These are phyloP conservation scores for Sequoia sempervirens DNA, from an alignment of 75 land plant species.

Conservation along the genomic window DNA sequence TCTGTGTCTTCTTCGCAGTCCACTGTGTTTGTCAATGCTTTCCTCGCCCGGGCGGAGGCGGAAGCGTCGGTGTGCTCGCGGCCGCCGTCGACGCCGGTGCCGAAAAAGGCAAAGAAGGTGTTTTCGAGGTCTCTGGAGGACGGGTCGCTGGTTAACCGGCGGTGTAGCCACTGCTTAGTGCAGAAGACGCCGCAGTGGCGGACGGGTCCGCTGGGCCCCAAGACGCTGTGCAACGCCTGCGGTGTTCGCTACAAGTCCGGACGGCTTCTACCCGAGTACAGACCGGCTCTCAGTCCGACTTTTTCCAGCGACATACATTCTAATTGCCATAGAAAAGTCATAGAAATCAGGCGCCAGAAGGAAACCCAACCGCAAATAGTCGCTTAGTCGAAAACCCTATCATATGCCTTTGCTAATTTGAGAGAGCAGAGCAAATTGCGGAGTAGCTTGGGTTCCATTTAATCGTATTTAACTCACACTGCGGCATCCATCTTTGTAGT, in stretches of 20 bases:
- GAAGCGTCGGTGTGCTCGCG: not conserved
- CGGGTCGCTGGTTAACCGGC: constrained; percentile 15
- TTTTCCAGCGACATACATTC: constrained; percentile 75
- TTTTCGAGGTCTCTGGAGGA: not conserved
- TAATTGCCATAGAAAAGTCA: constrained; percentile 88
- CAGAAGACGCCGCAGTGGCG: constrained; percentile 97
- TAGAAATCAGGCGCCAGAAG: constrained; percentile 79
- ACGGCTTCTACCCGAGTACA: constrained; percentile 85
- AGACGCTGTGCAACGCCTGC: constrained; percentile 94
- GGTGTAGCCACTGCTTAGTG: constrained; percentile 81
- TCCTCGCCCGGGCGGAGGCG: constrained; percentile 11
- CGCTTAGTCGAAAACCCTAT: not conserved
- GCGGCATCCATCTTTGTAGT: not conserved
- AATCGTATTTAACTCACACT: not conserved
- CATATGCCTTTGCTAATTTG: not conserved
- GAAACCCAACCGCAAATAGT: constrained; percentile 14
- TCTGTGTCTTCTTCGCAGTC: not conserved
- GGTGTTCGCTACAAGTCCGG: constrained; percentile 94
- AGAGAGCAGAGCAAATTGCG: not conserved
- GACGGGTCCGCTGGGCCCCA: constrained; percentile 93
- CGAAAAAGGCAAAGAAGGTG: not conserved
- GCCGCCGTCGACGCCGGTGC: not conserved
- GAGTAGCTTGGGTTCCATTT: not conserved
- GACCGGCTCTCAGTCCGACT: constrained; percentile 85
- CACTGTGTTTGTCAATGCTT: not conserved